Conservation (phyloP, 1,139 yeast species). For the Sugiyamaella neomexicana region DNA sequence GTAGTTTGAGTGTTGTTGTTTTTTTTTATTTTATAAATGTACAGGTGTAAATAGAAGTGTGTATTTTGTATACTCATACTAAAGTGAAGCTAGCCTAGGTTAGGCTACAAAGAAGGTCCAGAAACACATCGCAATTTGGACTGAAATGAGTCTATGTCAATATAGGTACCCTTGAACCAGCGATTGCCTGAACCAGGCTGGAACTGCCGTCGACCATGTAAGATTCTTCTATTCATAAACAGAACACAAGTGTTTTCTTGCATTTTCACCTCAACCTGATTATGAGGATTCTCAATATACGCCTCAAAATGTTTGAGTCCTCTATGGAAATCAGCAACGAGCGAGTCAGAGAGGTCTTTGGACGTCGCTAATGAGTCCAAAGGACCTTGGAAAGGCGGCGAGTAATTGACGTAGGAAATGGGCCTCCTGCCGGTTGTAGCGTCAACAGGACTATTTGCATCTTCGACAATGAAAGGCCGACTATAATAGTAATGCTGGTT, state of each 20-base stretch:
- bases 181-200: slow-evolving; percentile 53
- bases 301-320: slow-evolving; percentile 64
- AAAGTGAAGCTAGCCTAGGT: background rate
- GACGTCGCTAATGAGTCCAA: slow-evolving; percentile 47
- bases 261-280: slow-evolving; percentile 58
- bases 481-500: slow-evolving; percentile 63
- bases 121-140: slow-evolving; percentile 53
- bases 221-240: slow-evolving; percentile 69
- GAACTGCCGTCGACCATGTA: slow-evolving; percentile 69
- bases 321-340: slow-evolving; percentile 55
- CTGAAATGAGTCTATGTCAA: slow-evolving; percentile 70
- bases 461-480: slow-evolving; percentile 67
- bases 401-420: slow-evolving; percentile 65
- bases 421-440: slow-evolving; percentile 36
- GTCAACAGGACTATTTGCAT: slow-evolving; percentile 40
- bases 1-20: slow-evolving; percentile 54
- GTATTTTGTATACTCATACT: too few species aligned
- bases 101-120: background rate
- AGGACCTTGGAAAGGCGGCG: slow-evolving; percentile 88
- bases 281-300: slow-evolving; percentile 53
- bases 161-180: slow-evolving; percentile 78
- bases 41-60: slow-evolving; percentile 6
- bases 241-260: slow-evolving; percentile 66
- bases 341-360: slow-evolving; percentile 23
- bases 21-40: background rate